Evolutionary conservation across 345 rosid genomes (phyloP), one percentile per base, ranked within the genome.

Genomic region (Brassica incana): DNA sequence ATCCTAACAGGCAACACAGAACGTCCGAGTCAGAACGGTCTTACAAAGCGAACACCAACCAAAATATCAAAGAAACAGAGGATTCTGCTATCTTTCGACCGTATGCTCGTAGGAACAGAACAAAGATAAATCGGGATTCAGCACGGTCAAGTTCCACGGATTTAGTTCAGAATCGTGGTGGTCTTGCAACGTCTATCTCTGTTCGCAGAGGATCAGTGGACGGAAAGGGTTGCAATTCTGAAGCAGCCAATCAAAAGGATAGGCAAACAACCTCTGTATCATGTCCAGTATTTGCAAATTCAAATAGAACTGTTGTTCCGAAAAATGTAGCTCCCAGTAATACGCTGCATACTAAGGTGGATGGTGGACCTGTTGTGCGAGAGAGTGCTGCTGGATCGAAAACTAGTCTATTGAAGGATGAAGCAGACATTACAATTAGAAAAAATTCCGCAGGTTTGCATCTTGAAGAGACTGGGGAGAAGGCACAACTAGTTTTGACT

Each of bases 41-140:
- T 80, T 87, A 87, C 45, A 91, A 82, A 83, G 87, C 81, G 75
- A 94, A 85, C 78, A 83, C 88, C 78, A 76, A 86, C 75, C 93
- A 84, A 77, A 91, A 87, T 86, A 80, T 86, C 75, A 96, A 88
- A 88, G 98, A 93, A 73, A 84, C 91, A 23, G 99, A 96, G 87
- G 99, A 96, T 86, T 96, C 99, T 78, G 97, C 97, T 72, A 92
- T 93, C 84, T 87, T 93, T 75, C 98, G 96, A 43, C 97, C 99
- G 5, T 96, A 96, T 86, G 95, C 95, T 82, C 87, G 99, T 80
- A 92, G 99, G 85, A 88, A 96, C 73, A 86, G 99, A 87, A 90
- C 97, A 50, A 87, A 88, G 86, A 85, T 87, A 71, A 96, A 86
- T 77, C 94, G 95, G 76, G 98, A 96, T 83, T 87, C 88, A 77